Conservation (phyloP, 352 stramenopile species). For the Pythium brachiatum region DNA sequence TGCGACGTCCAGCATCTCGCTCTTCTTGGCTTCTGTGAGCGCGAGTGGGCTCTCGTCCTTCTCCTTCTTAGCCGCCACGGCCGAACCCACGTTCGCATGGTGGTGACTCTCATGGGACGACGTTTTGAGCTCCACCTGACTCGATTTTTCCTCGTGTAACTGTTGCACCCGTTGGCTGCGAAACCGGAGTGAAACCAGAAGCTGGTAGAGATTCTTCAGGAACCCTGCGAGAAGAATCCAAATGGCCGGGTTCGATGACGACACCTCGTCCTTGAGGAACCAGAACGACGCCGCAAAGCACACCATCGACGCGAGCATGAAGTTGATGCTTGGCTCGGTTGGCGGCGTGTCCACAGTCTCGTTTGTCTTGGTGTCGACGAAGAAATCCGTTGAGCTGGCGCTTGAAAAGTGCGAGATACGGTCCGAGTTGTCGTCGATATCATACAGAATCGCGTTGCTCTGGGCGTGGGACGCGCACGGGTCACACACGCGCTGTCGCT, state of each 20-base stretch:
- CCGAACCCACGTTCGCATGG: not conserved
- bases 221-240: constrained; percentile 75
- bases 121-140: constrained; percentile 22
- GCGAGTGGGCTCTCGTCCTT: constrained; percentile 14
- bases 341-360: constrained; percentile 19
- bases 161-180: constrained; percentile 21
- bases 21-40: constrained; percentile 15
- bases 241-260: constrained; percentile 63
- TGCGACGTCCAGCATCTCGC: constrained; percentile 47
- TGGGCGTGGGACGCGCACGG: constrained; percentile 58
- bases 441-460: constrained; percentile 62
- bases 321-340: constrained; percentile 37
- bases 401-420: constrained; percentile 31
- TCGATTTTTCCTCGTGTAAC: constrained; percentile 7
- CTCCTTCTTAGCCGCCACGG: not conserved
- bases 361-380: constrained; percentile 23
- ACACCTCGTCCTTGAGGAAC: constrained; percentile 80
- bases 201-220: constrained; percentile 69
- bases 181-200: constrained; percentile 35
- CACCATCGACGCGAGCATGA: constrained; percentile 57
- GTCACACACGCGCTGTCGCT: constrained; percentile 76
- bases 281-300: constrained; percentile 68
- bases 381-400: constrained; percentile 34
- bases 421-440: constrained; percentile 39
- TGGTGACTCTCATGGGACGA: constrained; percentile 7